Evolutionary conservation across 495 filamentous ascomycete genomes (phyloP), one percentile per base, ranked within the genome.

Genomic region (Cercophora newfieldiana): DNA sequence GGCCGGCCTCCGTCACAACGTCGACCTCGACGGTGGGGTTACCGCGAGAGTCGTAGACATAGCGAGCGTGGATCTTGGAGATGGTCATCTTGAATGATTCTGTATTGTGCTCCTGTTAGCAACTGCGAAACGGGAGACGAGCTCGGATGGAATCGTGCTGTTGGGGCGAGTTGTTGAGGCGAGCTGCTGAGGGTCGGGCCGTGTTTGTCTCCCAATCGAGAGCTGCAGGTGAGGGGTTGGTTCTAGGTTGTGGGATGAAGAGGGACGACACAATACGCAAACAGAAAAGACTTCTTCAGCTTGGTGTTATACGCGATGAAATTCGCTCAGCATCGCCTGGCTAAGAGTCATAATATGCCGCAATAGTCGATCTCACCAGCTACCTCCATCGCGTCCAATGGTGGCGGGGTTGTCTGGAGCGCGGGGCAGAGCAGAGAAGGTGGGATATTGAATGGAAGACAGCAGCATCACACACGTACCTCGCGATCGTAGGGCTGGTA

Each of bases 1-100:
- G 89, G 72, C 96, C 96, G 72, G 90, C 94, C 82, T 94, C 91
- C 69, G 94, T 98, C 81, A 96, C 90, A 76, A 99, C 88, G 78
- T 98, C 96, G 70, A 98, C 96, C 78, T 85, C 81, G 74, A 94
- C 92, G 78, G 93, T 96, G 70, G 93, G 92, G 86, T 97, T 98
- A 77, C 95, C 96, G 77, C 96, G 96, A 78, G 95, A 98, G 88
- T 99, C 96, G 86, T 99, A 99, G 83, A 99, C 93, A 70, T 89
- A 92, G 75, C 96, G 94, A 76, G 95, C 96, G 88, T 98, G 93
- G 80, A 99, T 91, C 88, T 97, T 97, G 78, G 90, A 88, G 86
- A 99, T 98, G 75, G 89, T 83, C 96, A 98, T 99, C 65, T 72
- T 92, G 68, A 28, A 59, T 62, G 61, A 24, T 64, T 70, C 68